Evolutionary conservation across 2,329 filamentous ascomycete species (phyloP).

Genomic region (Pseudogymnoascus destructans): DNA sequence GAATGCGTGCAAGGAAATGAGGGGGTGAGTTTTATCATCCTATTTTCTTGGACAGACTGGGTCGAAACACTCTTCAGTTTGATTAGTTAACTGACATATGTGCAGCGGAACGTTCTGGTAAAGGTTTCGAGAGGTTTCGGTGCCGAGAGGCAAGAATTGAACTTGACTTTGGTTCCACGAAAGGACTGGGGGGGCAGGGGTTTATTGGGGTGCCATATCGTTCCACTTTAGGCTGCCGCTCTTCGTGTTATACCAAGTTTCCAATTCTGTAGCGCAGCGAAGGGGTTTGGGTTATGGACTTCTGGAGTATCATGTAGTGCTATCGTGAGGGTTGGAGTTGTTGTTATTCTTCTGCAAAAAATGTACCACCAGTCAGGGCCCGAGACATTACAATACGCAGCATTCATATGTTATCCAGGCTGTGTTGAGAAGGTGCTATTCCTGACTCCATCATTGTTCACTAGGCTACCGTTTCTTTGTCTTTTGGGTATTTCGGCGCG

Average conservation of each 20-base stretch:
- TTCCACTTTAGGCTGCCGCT: conserved; percentile 50
- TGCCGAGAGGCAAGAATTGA: conserved; percentile 39
- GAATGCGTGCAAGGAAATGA: conserved; percentile 83
- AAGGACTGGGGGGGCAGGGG: conserved; percentile 84
- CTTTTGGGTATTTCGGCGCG: neutral
- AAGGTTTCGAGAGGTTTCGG: conserved; percentile 39
- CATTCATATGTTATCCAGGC: neutral
- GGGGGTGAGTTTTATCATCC: conserved; percentile 48
- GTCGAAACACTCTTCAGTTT: neutral
- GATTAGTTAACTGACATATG: neutral
- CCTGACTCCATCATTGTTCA: neutral
- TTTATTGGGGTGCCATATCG: conserved; percentile 77
- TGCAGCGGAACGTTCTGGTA: conserved; percentile 56
- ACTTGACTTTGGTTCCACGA: conserved; percentile 61
- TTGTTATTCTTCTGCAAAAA: neutral
- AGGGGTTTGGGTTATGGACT: neutral
- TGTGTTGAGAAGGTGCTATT: neutral
- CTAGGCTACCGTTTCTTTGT: neutral
- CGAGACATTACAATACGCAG: neutral
- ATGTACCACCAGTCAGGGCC: neutral
- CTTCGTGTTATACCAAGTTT: neutral
- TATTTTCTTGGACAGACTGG: neutral
- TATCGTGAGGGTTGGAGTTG: neutral
- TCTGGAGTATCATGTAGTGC: neutral
- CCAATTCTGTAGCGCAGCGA: neutral